phyloP scores from a whole-genome alignment of 305 asterid genomes.

The Solanum hybrid region DNA sequence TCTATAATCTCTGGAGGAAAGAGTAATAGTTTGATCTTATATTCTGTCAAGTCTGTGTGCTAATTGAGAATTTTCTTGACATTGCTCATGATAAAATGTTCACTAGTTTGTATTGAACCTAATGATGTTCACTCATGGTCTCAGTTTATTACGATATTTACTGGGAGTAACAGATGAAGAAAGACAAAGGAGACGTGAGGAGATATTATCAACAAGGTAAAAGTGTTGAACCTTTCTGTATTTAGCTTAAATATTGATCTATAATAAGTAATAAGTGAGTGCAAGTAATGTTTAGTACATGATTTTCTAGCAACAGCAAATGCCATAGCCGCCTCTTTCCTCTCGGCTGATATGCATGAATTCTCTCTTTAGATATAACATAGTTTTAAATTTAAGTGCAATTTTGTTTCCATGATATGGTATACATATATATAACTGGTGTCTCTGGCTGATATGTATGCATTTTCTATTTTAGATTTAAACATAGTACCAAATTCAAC shows the following conservation, averaged over 20 bases:
- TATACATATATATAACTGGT: not conserved
- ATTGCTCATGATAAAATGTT: not conserved
- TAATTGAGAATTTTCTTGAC: not conserved
- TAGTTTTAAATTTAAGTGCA: not conserved
- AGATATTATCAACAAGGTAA: constrained; percentile 87
- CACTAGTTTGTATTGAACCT: not conserved
- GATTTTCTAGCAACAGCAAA: not conserved
- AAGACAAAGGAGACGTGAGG: constrained; percentile 78
- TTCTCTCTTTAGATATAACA: not conserved
- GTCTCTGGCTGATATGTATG: not conserved
- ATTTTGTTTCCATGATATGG: not conserved
- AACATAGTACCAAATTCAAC: not conserved
- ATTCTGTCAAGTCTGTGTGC: not conserved
- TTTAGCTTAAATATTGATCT: not conserved
- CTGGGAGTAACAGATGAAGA: constrained; percentile 86
- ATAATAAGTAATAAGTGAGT: not conserved
- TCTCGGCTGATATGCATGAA: not conserved
- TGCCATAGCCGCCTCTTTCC: not conserved
- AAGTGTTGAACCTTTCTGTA: not conserved
- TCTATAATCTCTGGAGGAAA: not conserved
- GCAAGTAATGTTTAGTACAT: not conserved
- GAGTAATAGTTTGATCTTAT: not conserved
- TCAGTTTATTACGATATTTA: constrained; percentile 76
- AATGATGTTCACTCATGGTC: constrained; percentile 12
- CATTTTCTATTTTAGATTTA: not conserved